Percentiles rank a stretch among this genome's conserved stretches.
Conservation (phyloP, 2,329 filamentous ascomycete genomes). For the Drechslera avenae region DNA sequence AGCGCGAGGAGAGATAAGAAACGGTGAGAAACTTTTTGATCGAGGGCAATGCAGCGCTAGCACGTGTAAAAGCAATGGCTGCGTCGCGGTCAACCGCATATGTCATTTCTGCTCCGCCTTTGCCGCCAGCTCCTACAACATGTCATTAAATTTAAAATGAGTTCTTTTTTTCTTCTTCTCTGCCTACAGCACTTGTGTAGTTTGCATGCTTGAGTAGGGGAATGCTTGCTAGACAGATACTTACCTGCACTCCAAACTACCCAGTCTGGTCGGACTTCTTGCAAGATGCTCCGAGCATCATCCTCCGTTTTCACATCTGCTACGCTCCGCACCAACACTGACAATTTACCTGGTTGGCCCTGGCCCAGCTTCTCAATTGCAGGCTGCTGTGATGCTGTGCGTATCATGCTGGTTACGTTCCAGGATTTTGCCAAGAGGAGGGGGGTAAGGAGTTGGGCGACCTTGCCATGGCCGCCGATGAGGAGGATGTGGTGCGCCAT, state of each 20-base stretch:
- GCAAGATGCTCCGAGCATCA: conserved; percentile 67
- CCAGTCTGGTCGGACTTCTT: conserved; percentile 66
- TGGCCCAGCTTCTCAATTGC: conserved; percentile 67
- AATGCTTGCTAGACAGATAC: too few relatives aligned
- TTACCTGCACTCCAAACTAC: conserved; percentile 71
- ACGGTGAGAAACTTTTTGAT: conserved; percentile 62
- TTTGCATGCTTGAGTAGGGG: too few relatives aligned
- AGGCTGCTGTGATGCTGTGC: conserved; percentile 69
- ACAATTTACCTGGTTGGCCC: conserved; percentile 66
- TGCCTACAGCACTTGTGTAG: too few relatives aligned
- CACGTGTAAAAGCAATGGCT: conserved; percentile 60
- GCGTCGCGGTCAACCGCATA: conserved; percentile 60
- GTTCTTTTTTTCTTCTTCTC: too few relatives aligned
- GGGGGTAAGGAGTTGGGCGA: conserved; percentile 75
- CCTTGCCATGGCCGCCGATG: conserved; percentile 81
- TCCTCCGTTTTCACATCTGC: conserved; percentile 70
- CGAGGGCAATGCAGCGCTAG: conserved; percentile 51
- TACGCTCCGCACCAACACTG: conserved; percentile 71
- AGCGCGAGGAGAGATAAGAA: conserved; percentile 59
- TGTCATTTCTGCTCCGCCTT: conserved; percentile 57
- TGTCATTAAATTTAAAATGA: background rate
- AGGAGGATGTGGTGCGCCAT: conserved; percentile 62
- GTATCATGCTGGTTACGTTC: conserved; percentile 79
- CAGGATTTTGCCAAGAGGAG: conserved; percentile 75
- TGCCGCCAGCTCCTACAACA: conserved; percentile 59